Evolutionary conservation across 2,329 filamentous ascomycete genomes (phyloP).

Genomic region (Cercospora zeina): DNA sequence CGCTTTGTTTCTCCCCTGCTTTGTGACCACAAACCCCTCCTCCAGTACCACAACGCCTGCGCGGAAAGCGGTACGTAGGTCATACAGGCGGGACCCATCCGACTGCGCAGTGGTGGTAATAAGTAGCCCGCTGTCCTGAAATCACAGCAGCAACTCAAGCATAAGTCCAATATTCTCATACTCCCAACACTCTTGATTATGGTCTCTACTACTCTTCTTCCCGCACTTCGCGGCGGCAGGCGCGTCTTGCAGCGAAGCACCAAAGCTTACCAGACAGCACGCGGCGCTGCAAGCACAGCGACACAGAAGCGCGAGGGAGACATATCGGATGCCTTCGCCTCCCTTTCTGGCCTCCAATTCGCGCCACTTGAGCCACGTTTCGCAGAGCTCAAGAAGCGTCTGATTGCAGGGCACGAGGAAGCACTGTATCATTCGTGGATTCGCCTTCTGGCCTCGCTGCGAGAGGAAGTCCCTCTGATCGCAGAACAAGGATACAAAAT

Average conservation of each 20-base stretch:
- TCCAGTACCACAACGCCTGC: neutral
- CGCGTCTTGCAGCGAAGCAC: slow-evolving; percentile 1
- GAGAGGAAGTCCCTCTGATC: slow-evolving; percentile 50
- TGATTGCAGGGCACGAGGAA: slow-evolving; percentile 52
- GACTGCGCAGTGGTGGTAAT: neutral
- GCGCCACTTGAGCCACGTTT: slow-evolving; percentile 49
- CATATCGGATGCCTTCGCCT: slow-evolving; percentile 54
- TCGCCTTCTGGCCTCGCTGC: slow-evolving; percentile 46
- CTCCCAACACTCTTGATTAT: slow-evolving; percentile 5
- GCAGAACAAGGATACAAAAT: slow-evolving; percentile 45
- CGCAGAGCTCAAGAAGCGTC: slow-evolving; percentile 47
- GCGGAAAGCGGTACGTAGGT: neutral
- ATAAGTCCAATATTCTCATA: neutral
- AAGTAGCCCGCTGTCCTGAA: neutral
- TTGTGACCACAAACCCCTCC: neutral
- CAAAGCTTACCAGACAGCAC: slow-evolving; percentile 1
- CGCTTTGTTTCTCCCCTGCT: neutral
- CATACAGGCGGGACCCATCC: neutral
- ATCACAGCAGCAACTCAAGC: neutral
- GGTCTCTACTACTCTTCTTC: slow-evolving; percentile 12
- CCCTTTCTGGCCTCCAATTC: slow-evolving; percentile 51
- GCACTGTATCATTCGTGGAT: slow-evolving; percentile 51
- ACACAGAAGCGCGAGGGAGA: slow-evolving; percentile 50
- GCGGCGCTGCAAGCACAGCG: slow-evolving; percentile 31
- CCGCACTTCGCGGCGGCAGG: slow-evolving; percentile 19